Evolutionary conservation across 192 early-diverging fungal species (phyloP).

Genomic region (Dissophora ornata): DNA sequence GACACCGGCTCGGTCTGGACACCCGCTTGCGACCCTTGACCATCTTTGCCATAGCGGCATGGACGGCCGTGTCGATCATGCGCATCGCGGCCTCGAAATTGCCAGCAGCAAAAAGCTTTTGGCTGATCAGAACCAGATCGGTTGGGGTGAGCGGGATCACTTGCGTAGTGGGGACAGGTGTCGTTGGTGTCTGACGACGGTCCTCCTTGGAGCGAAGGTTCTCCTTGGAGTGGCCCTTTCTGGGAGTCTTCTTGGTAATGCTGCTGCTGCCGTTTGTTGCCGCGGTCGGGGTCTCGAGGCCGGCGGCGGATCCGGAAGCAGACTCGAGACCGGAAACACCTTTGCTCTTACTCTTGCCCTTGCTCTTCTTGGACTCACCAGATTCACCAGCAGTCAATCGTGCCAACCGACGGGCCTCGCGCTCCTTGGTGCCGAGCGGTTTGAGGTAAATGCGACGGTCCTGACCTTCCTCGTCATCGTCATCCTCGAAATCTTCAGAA

Average conservation of each 20-base stretch:
- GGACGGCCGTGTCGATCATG: conserved; percentile 51
- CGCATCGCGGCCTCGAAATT: conserved; percentile 54
- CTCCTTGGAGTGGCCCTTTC: conserved; percentile 41
- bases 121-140: conserved; percentile 44
- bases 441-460: conserved; percentile 52
- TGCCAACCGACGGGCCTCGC: conserved; percentile 51
- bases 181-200: conserved; percentile 46
- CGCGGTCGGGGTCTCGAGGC: neutral
- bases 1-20: conserved; percentile 40
- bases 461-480: conserved; percentile 52
- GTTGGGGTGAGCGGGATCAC: conserved; percentile 45
- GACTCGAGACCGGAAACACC: too few species aligned
- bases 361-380: conserved; percentile 7
- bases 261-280: neutral
- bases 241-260: conserved; percentile 18
- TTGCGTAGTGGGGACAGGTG: conserved; percentile 46
- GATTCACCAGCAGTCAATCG: conserved; percentile 24
- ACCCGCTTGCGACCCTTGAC: conserved; percentile 50
- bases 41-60: conserved; percentile 56
- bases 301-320: neutral
- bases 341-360: too few species aligned
- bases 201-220: conserved; percentile 25
- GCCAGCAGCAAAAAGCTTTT: conserved; percentile 52
- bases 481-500: conserved; percentile 47
- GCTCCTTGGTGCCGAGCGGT: conserved; percentile 29